Evolutionary conservation across 176 grass and related monocot species (phyloP).

Genomic region (Oryza coarctata): DNA sequence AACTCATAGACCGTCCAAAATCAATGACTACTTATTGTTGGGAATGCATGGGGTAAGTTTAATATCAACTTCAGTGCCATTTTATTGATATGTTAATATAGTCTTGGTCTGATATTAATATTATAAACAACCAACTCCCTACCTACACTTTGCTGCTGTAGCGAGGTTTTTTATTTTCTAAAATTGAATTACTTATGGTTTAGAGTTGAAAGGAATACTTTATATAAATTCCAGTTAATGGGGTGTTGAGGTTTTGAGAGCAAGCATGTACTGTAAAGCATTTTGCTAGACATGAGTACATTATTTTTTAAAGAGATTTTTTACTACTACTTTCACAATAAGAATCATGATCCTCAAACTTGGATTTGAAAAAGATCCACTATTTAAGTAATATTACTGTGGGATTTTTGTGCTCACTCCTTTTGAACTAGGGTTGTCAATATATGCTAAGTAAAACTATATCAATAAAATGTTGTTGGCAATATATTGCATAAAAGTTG

Average conservation of each 20-base stretch:
- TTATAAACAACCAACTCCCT: too few species aligned
- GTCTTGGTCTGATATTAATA: not conserved
- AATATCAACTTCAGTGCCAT: slow-evolving; percentile 3
- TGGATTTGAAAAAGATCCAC: not conserved
- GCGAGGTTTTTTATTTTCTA: too few species aligned
- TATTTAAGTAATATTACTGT: not conserved
- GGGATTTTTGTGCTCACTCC: not conserved
- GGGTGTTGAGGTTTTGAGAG: not conserved
- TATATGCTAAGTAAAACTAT: not conserved
- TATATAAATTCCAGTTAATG: not conserved
- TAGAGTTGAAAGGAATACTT: not conserved
- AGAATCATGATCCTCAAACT: not conserved
- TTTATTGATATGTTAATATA: not conserved
- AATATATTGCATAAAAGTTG: not conserved
- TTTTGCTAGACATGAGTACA: not conserved
- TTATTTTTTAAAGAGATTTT: not conserved
- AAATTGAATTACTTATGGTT: not conserved
- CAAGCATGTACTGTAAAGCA: not conserved
- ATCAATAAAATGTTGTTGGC: not conserved
- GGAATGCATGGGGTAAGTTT: not conserved
- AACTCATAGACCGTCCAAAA: not conserved
- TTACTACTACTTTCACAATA: not conserved
- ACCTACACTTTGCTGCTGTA: not conserved
- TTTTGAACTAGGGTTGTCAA: not conserved
- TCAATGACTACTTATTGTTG: not conserved